phyloP scores from a whole-genome alignment of 257 asterid species.

The Anisodus tanguticus region DNA sequence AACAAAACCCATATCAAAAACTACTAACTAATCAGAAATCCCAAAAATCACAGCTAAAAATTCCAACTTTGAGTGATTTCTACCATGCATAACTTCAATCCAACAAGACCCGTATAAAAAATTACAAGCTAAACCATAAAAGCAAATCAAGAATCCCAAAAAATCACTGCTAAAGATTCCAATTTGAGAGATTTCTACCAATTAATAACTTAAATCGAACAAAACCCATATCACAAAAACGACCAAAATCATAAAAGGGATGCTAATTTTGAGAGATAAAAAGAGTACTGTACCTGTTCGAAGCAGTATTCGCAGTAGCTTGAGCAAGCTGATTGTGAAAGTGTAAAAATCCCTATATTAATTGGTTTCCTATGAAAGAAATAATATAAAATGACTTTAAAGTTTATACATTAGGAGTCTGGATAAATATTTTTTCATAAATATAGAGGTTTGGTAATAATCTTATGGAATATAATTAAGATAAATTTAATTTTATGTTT shows the following conservation, averaged over 20 bases:
- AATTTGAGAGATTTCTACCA: background rate
- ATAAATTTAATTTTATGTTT: no score
- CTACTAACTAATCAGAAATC: background rate
- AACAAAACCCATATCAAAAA: background rate
- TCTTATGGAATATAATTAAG: no score
- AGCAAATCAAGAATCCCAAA: background rate
- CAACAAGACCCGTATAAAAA: background rate
- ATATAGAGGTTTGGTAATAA: background rate
- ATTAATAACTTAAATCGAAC: background rate
- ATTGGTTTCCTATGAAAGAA: background rate
- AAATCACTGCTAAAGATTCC: background rate
- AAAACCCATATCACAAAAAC: background rate
- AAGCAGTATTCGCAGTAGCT: conserved; percentile 3
- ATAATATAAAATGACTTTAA: background rate
- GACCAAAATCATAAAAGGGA: background rate
- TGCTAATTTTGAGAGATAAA: conserved; percentile 2
- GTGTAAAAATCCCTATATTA: conserved; percentile 1
- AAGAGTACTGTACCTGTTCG: background rate
- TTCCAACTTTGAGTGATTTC: background rate
- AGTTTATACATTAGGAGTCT: background rate
- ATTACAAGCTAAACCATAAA: background rate
- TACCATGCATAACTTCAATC: background rate
- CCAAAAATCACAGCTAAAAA: background rate
- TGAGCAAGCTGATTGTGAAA: background rate
- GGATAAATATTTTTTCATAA: no score